Base-by-base conservation (phyloP, 495 filamentous ascomycete genomes). In the Hypomontagnella monticulosa region DNA sequence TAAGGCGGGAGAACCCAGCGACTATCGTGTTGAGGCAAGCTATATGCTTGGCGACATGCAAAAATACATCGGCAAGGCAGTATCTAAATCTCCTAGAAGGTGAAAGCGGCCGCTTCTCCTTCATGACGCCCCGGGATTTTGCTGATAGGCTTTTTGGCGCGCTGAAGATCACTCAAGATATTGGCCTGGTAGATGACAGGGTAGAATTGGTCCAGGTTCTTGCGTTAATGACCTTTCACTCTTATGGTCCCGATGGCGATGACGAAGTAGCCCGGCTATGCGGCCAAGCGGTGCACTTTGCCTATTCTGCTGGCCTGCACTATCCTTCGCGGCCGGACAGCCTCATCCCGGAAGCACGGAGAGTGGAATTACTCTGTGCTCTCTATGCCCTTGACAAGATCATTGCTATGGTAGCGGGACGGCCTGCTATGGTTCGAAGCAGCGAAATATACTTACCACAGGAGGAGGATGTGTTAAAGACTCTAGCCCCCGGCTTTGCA, bases 331-430 rank as follows among this genome's bases (percentile, higher is more conserved):
- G 34, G 20, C 53, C 53, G 15, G 43, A 63, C 3, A 52, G 61
- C 6, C 38, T 30, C 8, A 14, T 64, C 27, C 44, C 52, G n/a
- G 65, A 73, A 60, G 44, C 19, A 19, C 51, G 62, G 23, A 57
- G 59, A 19, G 62, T 57, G 11, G 73, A 67, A 33, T 63, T 88
- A 4, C 84, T 87, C 53, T 89, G 85, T 79, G 82, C 81, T 50
- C 69, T 89, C n/a, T 88, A 83, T 82, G 80, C 80, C 16, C 70
- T 89, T 32, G 86, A 89, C 58, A 84, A 85, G 57, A 77, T 85
- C 61, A 84, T 84, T 66, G 84, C 84, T 19, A 78, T 78, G 47
- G 82, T 85, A 43, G 81, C 83, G 47, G 85, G 84, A 19, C 77
- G 85, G 4, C 84, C 85, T 4, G 72, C 86, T n/a, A 63, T 85